Base-by-base conservation (phyloP, 192 early-diverging fungal species). In the Backusella circina region DNA sequence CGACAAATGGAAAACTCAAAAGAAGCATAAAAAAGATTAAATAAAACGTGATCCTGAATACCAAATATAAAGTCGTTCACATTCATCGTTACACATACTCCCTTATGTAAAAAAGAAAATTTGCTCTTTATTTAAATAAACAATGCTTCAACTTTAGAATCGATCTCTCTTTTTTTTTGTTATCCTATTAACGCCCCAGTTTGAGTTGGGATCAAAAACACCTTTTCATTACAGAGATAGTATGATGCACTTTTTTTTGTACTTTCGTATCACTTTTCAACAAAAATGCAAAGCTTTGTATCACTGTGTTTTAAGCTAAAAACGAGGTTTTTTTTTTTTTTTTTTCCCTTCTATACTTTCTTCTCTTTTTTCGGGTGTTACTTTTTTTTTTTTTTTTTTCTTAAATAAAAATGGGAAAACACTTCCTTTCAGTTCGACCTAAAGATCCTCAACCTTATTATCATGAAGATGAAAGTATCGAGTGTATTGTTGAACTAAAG, bases 1-100 rank as follows among this genome's bases (percentile, higher is more conserved):
- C 5, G 73, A 81, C 65, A 66, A 67, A 64, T 75, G 85, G 77
- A n/a, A 31, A 38, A 57, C 47, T 8, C n/a, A 70, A 64, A 76
- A 76, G 36, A 39, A 16, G 2, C n/a, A 28, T 3, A 74, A 73
- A 26, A 23, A 33, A 5, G n/a, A 68, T 23, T 23, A 23, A 66
- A 31, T 31, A 66, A 66, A 31, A 8, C 0, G 18, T 18, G 28
- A 9, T 66, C 31, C 26, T 57, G 51, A 26, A 57, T 26, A 57
- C 51, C 18, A 47, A 47, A 47, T 47, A 47, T 47, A 47, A 47
- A 47, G 5, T n/a, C 1, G 6, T 47, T 47, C 44, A 5, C 44
- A 47, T 6, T 47, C 16, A 41, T 6, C 0, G 44, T 47, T 21
- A n/a, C 44, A 47, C 44, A 15, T n/a, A n/a, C 6, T 5, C 44